Evolutionary conservation across 768 basidiomycete species (phyloP), one percentile per base, ranked within the genome.

Genomic region (Suillus clintonianus): DNA sequence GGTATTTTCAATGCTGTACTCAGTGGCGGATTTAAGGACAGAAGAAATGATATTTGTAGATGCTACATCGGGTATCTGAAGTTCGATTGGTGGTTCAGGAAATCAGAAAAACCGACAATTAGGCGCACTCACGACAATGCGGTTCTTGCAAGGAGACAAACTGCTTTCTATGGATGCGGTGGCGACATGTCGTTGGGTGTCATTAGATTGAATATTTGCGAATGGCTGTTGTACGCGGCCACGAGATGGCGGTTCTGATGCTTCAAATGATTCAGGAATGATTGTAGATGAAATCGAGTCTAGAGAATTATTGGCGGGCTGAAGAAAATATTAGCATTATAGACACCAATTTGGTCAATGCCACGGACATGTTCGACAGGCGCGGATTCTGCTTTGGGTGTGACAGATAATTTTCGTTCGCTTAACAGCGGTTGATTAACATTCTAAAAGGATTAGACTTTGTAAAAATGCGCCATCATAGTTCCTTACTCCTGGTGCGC

Each of bases 191-290:
- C 27, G 39, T 39, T 17, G 55, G 10, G 24, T 39, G n/a, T 17
- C 6, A 56, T 57, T 27, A 19, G 39, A 27, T 10, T 24, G 36
- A 17, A 37, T 24, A 39, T 56, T 22, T 56, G 37, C 24, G 15
- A 19, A 19, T 41, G 37, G 39, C 39, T 37, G 22, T 24, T 41
- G 24, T 57, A 27, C 24, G 17, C 5, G 11, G 6, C 17, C 10
- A 27, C 13, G 34, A 41, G 24, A 30, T 1, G 2, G 17, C 3
- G 56, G 13, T 41, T 39, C 55, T 41, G 56, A 57, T 57, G 39
- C 17, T 57, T 57, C 41, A 30, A 57, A 57, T 57, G 56, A 41
- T n/a, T 41, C 39, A 11, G 39, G 56, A 42, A 57, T 57, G 24
- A 57, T 41, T 41, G 56, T 24, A 30, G 37, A 57, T 30, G 17